Evolutionary conservation across 805 yeast genomes (phyloP).

Genomic region (Ogataea sp.): DNA sequence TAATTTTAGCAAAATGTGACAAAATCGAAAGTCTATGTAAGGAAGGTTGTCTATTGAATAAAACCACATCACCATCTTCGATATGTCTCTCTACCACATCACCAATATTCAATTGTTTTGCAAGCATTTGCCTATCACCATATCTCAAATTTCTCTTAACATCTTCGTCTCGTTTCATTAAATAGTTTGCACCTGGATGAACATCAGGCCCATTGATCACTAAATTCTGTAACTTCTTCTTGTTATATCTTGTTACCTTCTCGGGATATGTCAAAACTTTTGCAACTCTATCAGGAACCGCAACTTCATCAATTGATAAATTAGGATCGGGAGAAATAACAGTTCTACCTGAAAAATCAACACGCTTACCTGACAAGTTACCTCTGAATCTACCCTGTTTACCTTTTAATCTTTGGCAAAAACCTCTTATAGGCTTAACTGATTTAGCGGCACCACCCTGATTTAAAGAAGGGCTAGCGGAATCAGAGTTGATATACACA

Average conservation of each 20-base stretch:
- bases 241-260: constrained; percentile 82
- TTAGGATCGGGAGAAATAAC: constrained; percentile 99
- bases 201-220: constrained; percentile 77
- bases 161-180: constrained; percentile 73
- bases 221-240: constrained; percentile 63
- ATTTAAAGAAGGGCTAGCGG: constrained; percentile 70
- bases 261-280: constrained; percentile 95
- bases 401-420: constrained; percentile 96
- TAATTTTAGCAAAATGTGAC: constrained; percentile 90
- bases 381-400: constrained; percentile 99
- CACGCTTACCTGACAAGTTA: constrained; percentile 95
- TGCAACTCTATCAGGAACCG: constrained; percentile 96
- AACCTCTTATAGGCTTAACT: constrained; percentile 82
- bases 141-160: constrained; percentile 83
- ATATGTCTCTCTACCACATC: constrained; percentile 95
- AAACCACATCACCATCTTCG: constrained; percentile 93
- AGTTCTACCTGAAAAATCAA: constrained; percentile 95
- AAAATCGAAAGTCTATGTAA: constrained; percentile 89
- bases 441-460: constrained; percentile 59
- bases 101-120: constrained; percentile 72
- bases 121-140: constrained; percentile 76
- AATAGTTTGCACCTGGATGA: constrained; percentile 96
- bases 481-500: constrained; percentile 94
- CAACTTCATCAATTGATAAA: constrained; percentile 89
- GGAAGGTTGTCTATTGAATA: constrained; percentile 97